Evolutionary conservation across 352 stramenopile genomes (phyloP).

Genomic region (Pilasporangium apinafurcum): DNA sequence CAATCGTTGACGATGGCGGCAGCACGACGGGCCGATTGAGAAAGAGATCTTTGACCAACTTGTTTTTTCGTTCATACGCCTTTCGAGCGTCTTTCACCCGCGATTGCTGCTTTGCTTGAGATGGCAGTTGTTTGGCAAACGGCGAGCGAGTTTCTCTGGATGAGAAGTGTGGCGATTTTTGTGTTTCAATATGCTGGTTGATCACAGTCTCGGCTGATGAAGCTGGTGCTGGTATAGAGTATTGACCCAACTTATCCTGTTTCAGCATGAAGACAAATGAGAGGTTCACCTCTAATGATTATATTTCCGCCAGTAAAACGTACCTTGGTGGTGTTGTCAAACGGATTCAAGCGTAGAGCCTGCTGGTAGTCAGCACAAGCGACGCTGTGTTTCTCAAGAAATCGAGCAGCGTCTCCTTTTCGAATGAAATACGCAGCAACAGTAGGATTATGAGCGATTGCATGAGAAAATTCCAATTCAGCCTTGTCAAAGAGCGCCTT

Average conservation of each 20-base stretch:
- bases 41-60: slow-evolving; percentile 56
- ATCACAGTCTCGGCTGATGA: neutral
- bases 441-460: slow-evolving; percentile 43
- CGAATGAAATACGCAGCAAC: slow-evolving; percentile 62
- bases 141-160: neutral
- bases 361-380: slow-evolving; percentile 44
- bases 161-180: slow-evolving; percentile 1
- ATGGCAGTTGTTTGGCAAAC: slow-evolving; percentile 14
- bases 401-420: slow-evolving; percentile 67
- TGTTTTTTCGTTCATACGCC: slow-evolving; percentile 49
- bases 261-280: neutral
- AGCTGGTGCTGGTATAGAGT: slow-evolving; percentile 9
- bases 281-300: neutral
- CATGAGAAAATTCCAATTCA: slow-evolving; percentile 60
- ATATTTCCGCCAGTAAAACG: neutral
- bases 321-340: slow-evolving; percentile 54
- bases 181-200: slow-evolving; percentile 9
- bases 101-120: slow-evolving; percentile 6
- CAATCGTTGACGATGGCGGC: too few relatives aligned
- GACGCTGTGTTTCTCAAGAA: slow-evolving; percentile 59
- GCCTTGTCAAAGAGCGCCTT: slow-evolving; percentile 61
- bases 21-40: slow-evolving; percentile 31
- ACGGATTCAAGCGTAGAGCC: slow-evolving; percentile 42
- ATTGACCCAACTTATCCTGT: slow-evolving; percentile 61
- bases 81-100: slow-evolving; percentile 20